Base-by-base conservation (phyloP, 441 rosid species). In the Populus hybrid region DNA sequence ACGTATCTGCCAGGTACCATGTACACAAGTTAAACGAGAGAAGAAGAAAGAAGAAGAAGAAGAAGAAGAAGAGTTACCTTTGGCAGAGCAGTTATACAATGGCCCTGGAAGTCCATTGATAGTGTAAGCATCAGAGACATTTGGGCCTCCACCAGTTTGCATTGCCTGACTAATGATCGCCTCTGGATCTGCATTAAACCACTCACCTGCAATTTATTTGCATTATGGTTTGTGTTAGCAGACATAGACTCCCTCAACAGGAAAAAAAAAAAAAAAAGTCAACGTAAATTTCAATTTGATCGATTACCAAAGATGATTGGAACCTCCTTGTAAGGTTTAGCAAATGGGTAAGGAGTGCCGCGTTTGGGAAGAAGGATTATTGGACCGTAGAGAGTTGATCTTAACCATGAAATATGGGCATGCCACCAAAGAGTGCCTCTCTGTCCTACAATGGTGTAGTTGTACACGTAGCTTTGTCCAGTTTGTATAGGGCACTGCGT, bases 131-230 rank as follows among this genome's bases (percentile, higher is more conserved):
- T 91, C 92, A 10, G 92, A 87, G 0, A 85, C 87, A 82, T 90
- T 91, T 21, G 92, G 92, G 11, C 87, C 91, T 14, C 6, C 86
- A 53, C 92, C 92, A 0, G 92, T 87, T 74, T 80, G 89, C 6
- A 90, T 84, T 30, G 92, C 80, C 66, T 90, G 90, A 16, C 76
- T 85, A 16, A 89, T 1, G 4, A 91, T 71, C 23, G 89, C 90
- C 81, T 86, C 89, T 26, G 91, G 80, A 77, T 90, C 95, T 63
- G 84, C 81, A 81, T 85, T 89, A 67, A 84, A 90, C 95, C 93
- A 91, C 74, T 91, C 92, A 6, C 91, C 92, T 69, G 77, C 18
- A 18, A 53, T 50, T 50, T 53, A 0, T 28, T 32, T 18, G 4
- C 20, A 68, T 20, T 2, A 18, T 32, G 20, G 71, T 21, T 21